phyloP scores from a whole-genome alignment of 2,329 filamentous ascomycete genomes.

The Botrytis fragariae region DNA sequence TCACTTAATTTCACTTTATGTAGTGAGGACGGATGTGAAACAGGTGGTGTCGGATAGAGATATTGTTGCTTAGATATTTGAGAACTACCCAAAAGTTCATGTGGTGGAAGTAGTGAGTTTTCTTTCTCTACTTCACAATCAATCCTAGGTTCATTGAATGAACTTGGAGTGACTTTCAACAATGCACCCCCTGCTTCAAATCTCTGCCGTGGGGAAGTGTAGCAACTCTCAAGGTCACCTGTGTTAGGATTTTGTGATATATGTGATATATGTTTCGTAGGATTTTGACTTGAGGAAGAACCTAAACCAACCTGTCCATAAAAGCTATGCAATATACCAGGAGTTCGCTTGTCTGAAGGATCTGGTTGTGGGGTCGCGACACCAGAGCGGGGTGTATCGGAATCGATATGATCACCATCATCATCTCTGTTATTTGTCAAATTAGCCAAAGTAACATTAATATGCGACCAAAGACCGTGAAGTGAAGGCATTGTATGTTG shows the following conservation, averaged over 20 bases:
- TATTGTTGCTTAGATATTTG: slow-evolving; percentile 35
- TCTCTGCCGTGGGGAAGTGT: slow-evolving; percentile 28
- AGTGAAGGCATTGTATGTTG: slow-evolving; percentile 10
- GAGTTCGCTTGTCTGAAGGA: slow-evolving; percentile 88
- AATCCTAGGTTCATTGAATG: slow-evolving; percentile 31
- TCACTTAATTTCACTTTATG: slow-evolving; percentile 45
- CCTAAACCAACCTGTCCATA: slow-evolving; percentile 98
- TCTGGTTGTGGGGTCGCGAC: slow-evolving; percentile 92
- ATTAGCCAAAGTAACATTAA: slow-evolving; percentile 35
- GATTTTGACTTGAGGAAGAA: slow-evolving; percentile 51
- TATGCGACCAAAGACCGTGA: slow-evolving; percentile 18
- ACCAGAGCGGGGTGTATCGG: slow-evolving; percentile 84
- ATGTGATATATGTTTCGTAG: slow-evolving; percentile 36
- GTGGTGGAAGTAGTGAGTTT: slow-evolving; percentile 26
- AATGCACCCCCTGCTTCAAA: slow-evolving; percentile 28
- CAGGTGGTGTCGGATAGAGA: slow-evolving; percentile 58
- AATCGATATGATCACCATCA: slow-evolving; percentile 72
- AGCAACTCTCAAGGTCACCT: slow-evolving; percentile 27
- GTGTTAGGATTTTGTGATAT: slow-evolving; percentile 22
- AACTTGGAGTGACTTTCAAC: slow-evolving; percentile 33
- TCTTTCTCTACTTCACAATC: slow-evolving; percentile 29
- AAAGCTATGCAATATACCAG: slow-evolving; percentile 91
- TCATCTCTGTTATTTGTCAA: slow-evolving; percentile 52
- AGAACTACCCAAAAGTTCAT: slow-evolving; percentile 31
- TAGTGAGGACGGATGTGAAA: slow-evolving; percentile 48